Percentiles rank a stretch among this genome's conserved stretches.
Conservation (phyloP, 2,329 filamentous ascomycete species). For the Aspergillus sp. region DNA sequence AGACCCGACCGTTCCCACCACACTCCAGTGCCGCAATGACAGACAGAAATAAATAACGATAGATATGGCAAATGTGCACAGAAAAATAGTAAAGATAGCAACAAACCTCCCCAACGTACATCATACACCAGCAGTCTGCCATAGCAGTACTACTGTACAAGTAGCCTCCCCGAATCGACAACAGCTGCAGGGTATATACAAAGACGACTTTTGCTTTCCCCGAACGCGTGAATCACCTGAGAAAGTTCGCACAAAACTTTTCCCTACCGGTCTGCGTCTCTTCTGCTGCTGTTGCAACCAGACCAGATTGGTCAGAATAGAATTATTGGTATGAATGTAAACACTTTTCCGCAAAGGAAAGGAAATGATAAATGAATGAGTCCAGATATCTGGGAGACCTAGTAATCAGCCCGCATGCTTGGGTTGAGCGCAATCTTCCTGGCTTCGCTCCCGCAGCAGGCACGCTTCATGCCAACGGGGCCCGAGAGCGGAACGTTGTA, state of each 20-base stretch:
- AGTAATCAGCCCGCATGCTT: slow-evolving; percentile 33
- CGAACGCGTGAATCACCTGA: slow-evolving; percentile 22
- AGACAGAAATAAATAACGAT: slow-evolving; percentile 18
- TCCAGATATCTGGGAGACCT: slow-evolving; percentile 19
- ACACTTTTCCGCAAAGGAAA: slow-evolving; percentile 28
- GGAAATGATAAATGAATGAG: slow-evolving; percentile 14
- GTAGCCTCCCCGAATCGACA: slow-evolving; percentile 26
- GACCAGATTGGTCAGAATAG: slow-evolving; percentile 15
- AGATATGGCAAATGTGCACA: slow-evolving; percentile 16
- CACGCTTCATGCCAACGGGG: slow-evolving; percentile 43
- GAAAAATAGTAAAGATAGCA: slow-evolving; percentile 25
- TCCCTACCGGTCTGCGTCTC: slow-evolving; percentile 19
- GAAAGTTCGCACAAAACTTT: slow-evolving; percentile 26
- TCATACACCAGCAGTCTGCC: slow-evolving; percentile 27
- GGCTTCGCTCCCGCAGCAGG: slow-evolving; percentile 44
- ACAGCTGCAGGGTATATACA: slow-evolving; percentile 32
- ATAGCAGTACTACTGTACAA: slow-evolving; percentile 24
- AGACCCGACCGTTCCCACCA: slow-evolving; percentile 33
- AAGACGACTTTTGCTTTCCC: slow-evolving; percentile 31
- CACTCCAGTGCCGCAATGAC: slow-evolving; percentile 32
- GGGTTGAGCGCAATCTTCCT: slow-evolving; percentile 39
- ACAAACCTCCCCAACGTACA: slow-evolving; percentile 33
- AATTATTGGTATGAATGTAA: slow-evolving; percentile 21
- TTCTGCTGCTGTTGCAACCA: slow-evolving; percentile 18
- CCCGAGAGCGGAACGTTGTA: slow-evolving; percentile 33